Evolutionary conservation across 2,329 filamentous ascomycete species (phyloP).

Genomic region (Diaporthe vexans): DNA sequence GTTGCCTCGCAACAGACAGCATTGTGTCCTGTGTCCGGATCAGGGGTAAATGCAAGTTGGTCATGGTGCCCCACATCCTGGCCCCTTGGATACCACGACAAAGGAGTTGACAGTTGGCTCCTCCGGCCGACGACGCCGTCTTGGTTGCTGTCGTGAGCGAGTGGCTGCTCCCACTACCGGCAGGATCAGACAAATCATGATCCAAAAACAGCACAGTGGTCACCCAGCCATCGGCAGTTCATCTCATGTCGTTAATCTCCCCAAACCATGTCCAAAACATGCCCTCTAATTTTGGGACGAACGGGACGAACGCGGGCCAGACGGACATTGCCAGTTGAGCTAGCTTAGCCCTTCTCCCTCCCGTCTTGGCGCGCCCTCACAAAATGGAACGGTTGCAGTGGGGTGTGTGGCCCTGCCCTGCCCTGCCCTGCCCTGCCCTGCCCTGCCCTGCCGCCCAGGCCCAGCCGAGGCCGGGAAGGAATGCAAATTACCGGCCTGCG

Average conservation of each 20-base stretch:
- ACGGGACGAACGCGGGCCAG: conserved; percentile 20
- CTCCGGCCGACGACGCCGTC: not conserved
- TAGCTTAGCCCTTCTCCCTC: not conserved
- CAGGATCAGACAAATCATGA: not conserved
- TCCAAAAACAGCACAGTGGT: conserved; percentile 4
- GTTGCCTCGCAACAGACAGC: conserved; percentile 25
- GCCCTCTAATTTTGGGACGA: conserved; percentile 24
- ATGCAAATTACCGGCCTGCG: conserved; percentile 30
- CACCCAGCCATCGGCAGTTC: conserved; percentile 15
- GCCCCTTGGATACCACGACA: not conserved
- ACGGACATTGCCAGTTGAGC: not conserved
- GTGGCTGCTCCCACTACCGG: not conserved
- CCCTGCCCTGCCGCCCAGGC: not conserved
- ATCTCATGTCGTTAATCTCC: conserved; percentile 22
- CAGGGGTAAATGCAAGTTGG: conserved; percentile 3
- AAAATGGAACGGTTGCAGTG: not conserved
- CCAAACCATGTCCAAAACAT: not conserved
- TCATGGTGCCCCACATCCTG: conserved; percentile 2
- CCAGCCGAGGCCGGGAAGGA: conserved; percentile 9
- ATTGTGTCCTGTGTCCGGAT: not conserved
- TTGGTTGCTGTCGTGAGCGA: not conserved
- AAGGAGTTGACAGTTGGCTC: not conserved
- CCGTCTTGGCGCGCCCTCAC: conserved; percentile 13
- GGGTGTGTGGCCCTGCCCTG: not conserved
- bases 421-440: not conserved